Conservation (phyloP, 2,329 filamentous ascomycete genomes). For the Meredithiella fracta region DNA sequence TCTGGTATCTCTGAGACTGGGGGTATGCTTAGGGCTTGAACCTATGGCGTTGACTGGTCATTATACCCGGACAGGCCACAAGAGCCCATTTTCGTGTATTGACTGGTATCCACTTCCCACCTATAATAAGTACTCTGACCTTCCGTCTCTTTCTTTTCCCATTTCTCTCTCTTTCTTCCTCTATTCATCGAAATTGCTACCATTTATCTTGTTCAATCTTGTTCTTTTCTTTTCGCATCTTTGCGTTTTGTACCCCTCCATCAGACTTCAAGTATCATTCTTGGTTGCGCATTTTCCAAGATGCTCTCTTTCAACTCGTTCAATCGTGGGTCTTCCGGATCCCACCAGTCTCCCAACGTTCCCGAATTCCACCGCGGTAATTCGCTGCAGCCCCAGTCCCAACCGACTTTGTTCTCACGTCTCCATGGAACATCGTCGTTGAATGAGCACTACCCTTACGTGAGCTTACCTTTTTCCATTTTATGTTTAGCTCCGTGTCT, state of each 20-base stretch:
- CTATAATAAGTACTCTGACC: not conserved
- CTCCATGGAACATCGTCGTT: not conserved
- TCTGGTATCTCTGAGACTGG: no score
- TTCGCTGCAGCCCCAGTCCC: not conserved
- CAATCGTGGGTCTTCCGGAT: slow-evolving; percentile 1
- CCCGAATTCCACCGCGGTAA: not conserved
- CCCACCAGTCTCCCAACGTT: not conserved
- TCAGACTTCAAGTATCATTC: not conserved
- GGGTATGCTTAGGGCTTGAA: not conserved
- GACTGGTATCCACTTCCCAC: not conserved
- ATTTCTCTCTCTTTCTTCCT: not conserved
- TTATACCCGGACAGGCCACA: no score
- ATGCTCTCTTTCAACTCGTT: slow-evolving; percentile 11
- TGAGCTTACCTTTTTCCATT: no score
- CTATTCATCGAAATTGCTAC: slow-evolving; percentile 6
- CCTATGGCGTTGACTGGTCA: no score
- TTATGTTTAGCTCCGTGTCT: no score
- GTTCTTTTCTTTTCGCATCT: not conserved
- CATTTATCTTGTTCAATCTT: slow-evolving; percentile 1
- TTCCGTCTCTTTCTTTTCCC: not conserved
- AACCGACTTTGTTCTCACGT: not conserved
- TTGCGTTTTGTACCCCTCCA: not conserved
- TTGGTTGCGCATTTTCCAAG: not conserved
- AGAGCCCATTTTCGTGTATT: not conserved
- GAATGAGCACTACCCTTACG: not conserved